phyloP scores from a whole-genome alignment of 805 yeast species.

The Cyberlindnera bimundalis region DNA sequence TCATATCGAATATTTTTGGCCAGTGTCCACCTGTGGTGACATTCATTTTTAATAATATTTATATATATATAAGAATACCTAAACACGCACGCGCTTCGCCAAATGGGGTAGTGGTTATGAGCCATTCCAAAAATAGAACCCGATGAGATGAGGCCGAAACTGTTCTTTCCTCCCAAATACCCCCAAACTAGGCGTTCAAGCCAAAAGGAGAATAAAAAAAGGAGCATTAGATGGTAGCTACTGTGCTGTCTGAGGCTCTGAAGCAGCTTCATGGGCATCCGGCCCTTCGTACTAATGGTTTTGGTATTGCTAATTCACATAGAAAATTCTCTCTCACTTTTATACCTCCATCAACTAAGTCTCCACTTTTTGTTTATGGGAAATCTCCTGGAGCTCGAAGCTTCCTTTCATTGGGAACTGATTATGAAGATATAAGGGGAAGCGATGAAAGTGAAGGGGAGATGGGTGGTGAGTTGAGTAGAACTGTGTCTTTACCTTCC shows the following conservation, averaged over 20 bases:
- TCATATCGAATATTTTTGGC: slow-evolving; percentile 22
- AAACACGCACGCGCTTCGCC: too few relatives aligned
- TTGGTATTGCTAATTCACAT: slow-evolving; percentile 40
- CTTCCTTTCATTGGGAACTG: slow-evolving; percentile 38
- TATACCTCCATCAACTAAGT: slow-evolving; percentile 38
- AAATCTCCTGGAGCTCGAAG: slow-evolving; percentile 35
- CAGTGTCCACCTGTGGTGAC: slow-evolving; percentile 19
- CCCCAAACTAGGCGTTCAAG: too few relatives aligned
- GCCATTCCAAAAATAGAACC: too few relatives aligned
- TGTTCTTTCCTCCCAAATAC: too few relatives aligned
- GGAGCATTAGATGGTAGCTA: slow-evolving; percentile 18
- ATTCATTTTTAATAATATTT: background rate
- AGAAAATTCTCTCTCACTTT: slow-evolving; percentile 35
- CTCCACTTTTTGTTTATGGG: slow-evolving; percentile 35
- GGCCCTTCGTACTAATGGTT: slow-evolving; percentile 37
- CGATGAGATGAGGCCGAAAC: too few relatives aligned
- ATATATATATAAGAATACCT: too few relatives aligned
- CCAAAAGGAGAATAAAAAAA: too few relatives aligned
- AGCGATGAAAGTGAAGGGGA: slow-evolving; percentile 28
- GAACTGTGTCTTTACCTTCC: slow-evolving; percentile 41
- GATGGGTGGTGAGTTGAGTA: slow-evolving; percentile 35
- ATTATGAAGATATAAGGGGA: slow-evolving; percentile 29
- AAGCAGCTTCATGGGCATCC: slow-evolving; percentile 32
- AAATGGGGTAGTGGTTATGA: too few relatives aligned
- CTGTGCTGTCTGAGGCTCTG: slow-evolving; percentile 16